These are phyloP conservation scores for Exidia glandulosa DNA, from an alignment of 768 basidiomycete species.

Conservation along the genomic window DNA sequence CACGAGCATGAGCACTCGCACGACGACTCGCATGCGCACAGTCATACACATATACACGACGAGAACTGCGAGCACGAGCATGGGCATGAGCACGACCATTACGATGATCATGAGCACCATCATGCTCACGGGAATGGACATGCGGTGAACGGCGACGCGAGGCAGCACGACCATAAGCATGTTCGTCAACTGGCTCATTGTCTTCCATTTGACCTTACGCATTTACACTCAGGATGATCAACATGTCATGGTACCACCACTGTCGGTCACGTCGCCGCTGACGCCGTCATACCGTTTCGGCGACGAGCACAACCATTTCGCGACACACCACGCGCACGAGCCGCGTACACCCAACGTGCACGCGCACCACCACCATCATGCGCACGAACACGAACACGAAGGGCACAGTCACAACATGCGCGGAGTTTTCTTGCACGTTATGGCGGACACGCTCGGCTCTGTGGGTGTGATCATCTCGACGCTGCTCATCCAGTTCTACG, in stretches of 20 bases:
- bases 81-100: background rate
- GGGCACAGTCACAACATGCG: slow-evolving; percentile 98
- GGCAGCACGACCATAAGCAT: slow-evolving; percentile 6
- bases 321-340: slow-evolving; percentile 11
- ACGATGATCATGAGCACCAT: background rate
- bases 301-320: slow-evolving; percentile 36
- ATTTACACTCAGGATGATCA: too few relatives aligned
- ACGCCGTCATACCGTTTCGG: slow-evolving; percentile 54
- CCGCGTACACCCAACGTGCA: slow-evolving; percentile 28
- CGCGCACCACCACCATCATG: slow-evolving; percentile 43
- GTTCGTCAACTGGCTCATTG: slow-evolving; percentile 6
- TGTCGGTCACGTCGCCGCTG: slow-evolving; percentile 31
- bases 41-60: background rate
- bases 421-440: slow-evolving; percentile 28
- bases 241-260: too few relatives aligned
- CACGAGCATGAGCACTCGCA: background rate
- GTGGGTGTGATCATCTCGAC: slow-evolving; percentile 98
- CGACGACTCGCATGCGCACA: background rate
- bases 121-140: slow-evolving; percentile 11
- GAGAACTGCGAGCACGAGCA: background rate
- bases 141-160: slow-evolving; percentile 8
- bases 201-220: too few relatives aligned
- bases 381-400: slow-evolving; percentile 33
- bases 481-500: slow-evolving; percentile 86
- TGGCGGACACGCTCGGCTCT: slow-evolving; percentile 86